Conservation (phyloP, 2,329 filamentous ascomycete species). For the Dothideomycetidae sp. region DNA sequence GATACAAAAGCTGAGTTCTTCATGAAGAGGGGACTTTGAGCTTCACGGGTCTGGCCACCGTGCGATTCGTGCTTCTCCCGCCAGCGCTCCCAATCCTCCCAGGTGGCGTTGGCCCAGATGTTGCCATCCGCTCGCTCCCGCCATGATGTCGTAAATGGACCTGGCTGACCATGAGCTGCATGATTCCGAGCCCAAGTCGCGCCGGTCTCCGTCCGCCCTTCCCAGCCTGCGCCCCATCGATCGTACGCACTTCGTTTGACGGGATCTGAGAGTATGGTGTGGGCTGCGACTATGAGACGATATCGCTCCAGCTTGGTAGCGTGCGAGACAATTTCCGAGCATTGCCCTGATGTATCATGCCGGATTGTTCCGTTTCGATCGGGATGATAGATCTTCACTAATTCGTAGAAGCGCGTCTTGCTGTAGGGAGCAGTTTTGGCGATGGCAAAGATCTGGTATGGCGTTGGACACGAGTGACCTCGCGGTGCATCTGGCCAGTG, state of each 20-base stretch:
- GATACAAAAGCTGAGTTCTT: conserved; percentile 66
- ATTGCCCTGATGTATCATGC: conserved; percentile 21
- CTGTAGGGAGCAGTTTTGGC: conserved; percentile 53
- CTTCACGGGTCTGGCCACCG: conserved; percentile 20
- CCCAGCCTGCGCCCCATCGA: conserved; percentile 67
- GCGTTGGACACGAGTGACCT: conserved; percentile 47
- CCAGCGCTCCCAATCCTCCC: conserved; percentile 93
- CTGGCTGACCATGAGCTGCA: conserved; percentile 18
- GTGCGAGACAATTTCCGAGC: conserved; percentile 38
- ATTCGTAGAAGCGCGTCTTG: conserved; percentile 72
- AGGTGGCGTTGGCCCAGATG: conserved; percentile 67
- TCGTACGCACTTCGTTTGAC: conserved; percentile 71
- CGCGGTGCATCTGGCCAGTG: conserved; percentile 22
- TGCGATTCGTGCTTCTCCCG: conserved; percentile 30
- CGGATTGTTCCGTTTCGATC: conserved; percentile 41
- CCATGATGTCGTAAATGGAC: conserved; percentile 22
- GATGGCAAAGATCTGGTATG: conserved; percentile 74
- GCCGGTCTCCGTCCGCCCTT: conserved; percentile 29
- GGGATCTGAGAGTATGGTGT: conserved; percentile 75
- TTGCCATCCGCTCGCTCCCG: conserved; percentile 27
- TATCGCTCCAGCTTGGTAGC: conserved; percentile 71
- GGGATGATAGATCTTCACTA: conserved; percentile 93
- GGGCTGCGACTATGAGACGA: conserved; percentile 71
- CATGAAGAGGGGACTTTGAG: conserved; percentile 48
- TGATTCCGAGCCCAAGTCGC: conserved; percentile 10